Evolutionary conservation across 2,329 filamentous ascomycete species (phyloP).

Genomic region (Aspergillus eucalypticola): DNA sequence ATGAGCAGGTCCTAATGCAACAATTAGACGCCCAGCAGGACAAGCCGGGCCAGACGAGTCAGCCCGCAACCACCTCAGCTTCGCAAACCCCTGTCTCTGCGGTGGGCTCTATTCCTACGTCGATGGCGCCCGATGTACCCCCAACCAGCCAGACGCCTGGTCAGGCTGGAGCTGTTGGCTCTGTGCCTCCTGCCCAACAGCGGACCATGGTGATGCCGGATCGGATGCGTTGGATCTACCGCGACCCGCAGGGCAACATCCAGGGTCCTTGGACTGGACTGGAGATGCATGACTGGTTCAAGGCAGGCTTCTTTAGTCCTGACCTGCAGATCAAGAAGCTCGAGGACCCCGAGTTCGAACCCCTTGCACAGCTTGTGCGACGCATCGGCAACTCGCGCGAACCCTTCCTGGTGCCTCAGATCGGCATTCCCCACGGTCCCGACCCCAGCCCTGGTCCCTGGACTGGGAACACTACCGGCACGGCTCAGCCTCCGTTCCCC

Average conservation of each 20-base stretch:
- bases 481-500: slow-evolving; percentile 83
- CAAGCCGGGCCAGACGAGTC: slow-evolving; percentile 31
- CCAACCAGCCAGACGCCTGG: slow-evolving; percentile 38
- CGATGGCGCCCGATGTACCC: slow-evolving; percentile 32
- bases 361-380: slow-evolving; percentile 87
- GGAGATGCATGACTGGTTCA: slow-evolving; percentile 99
- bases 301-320: slow-evolving; percentile 94
- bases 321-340: slow-evolving; percentile 93
- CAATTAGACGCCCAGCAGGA: slow-evolving; percentile 31
- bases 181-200: slow-evolving; percentile 68
- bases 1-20: not conserved
- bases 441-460: slow-evolving; percentile 56
- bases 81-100: slow-evolving; percentile 41
- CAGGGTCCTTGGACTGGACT: slow-evolving; percentile 95
- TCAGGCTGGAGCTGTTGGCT: slow-evolving; percentile 51
- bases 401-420: slow-evolving; percentile 95
- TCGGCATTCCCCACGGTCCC: slow-evolving; percentile 87
- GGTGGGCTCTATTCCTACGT: slow-evolving; percentile 34
- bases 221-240: slow-evolving; percentile 97
- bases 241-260: slow-evolving; percentile 86
- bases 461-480: slow-evolving; percentile 55
- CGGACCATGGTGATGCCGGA: slow-evolving; percentile 99
- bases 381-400: slow-evolving; percentile 96
- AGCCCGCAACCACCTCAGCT: slow-evolving; percentile 32
- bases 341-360: slow-evolving; percentile 92